These are phyloP conservation scores for Dothistroma septosporum DNA, from an alignment of 2,329 filamentous ascomycete species.

Conservation along the genomic window DNA sequence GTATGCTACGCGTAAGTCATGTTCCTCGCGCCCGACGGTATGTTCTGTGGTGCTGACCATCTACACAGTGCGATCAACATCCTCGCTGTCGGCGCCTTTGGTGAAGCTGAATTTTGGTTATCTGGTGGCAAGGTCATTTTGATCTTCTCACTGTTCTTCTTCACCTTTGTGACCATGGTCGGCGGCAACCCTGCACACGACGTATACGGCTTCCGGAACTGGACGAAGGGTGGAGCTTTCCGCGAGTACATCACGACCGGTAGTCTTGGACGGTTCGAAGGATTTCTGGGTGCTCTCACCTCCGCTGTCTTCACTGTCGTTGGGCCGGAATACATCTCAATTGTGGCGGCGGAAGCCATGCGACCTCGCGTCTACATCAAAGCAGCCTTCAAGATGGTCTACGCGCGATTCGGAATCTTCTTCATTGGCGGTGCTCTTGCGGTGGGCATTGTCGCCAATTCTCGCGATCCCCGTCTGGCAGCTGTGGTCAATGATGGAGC, in stretches of 20 bases:
- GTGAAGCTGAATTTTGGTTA: constrained; percentile 49
- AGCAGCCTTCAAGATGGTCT: constrained; percentile 47
- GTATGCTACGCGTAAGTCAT: constrained; percentile 40
- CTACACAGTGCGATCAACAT: constrained; percentile 39
- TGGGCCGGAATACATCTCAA: constrained; percentile 47
- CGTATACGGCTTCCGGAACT: constrained; percentile 44
- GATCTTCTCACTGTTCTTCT: constrained; percentile 44
- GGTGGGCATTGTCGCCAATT: constrained; percentile 40
- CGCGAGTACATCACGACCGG: constrained; percentile 30
- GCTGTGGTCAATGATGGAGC: constrained; percentile 21
- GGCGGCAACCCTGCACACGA: constrained; percentile 36
- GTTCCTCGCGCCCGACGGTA: background rate
- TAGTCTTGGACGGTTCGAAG: constrained; percentile 33
- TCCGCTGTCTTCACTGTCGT: constrained; percentile 46
- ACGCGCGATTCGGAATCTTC: constrained; percentile 45
- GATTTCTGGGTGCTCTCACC: constrained; percentile 35
- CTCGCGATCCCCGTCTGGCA: constrained; percentile 28
- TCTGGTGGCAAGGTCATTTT: constrained; percentile 48
- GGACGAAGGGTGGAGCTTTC: constrained; percentile 37
- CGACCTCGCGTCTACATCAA: constrained; percentile 45
- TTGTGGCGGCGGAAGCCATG: constrained; percentile 47
- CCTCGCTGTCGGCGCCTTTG: constrained; percentile 45
- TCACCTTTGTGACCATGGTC: constrained; percentile 36
- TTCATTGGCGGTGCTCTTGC: constrained; percentile 46
- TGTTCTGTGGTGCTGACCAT: background rate